phyloP scores from a whole-genome alignment of 73 alveolate species.

The Stentor roeselii region DNA sequence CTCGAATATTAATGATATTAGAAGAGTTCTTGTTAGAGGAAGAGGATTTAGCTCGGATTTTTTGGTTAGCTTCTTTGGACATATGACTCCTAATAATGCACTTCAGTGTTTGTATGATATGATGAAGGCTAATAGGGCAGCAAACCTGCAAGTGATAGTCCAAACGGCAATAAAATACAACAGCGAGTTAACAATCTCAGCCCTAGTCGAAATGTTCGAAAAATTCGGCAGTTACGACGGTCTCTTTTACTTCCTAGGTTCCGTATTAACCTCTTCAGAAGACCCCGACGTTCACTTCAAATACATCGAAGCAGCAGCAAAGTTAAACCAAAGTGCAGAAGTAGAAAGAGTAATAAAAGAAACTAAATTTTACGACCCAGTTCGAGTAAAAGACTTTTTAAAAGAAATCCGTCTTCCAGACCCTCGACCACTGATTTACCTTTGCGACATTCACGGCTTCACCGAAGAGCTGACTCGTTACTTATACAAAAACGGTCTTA shows the following conservation, averaged over 20 bases:
- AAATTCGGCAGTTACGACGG: slow-evolving; percentile 91
- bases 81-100: slow-evolving; percentile 85
- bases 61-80: slow-evolving; percentile 79
- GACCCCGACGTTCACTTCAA: slow-evolving; percentile 98
- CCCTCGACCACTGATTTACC: slow-evolving; percentile 99
- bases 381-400: slow-evolving; percentile 97
- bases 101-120: slow-evolving; percentile 86
- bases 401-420: slow-evolving; percentile 95
- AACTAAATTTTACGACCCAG: slow-evolving; percentile 93
- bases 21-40: slow-evolving; percentile 93
- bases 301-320: slow-evolving; percentile 98
- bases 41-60: slow-evolving; percentile 88
- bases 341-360: slow-evolving; percentile 98
- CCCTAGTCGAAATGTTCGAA: slow-evolving; percentile 88
- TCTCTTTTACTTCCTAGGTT: slow-evolving; percentile 85
- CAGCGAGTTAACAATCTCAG: slow-evolving; percentile 83
- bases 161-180: slow-evolving; percentile 90
- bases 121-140: slow-evolving; percentile 86
- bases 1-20: slow-evolving; percentile 87
- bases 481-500: slow-evolving; percentile 92
- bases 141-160: slow-evolving; percentile 86
- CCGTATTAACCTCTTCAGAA: slow-evolving; percentile 84
- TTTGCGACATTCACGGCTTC: slow-evolving; percentile 98
- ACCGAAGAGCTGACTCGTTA: slow-evolving; percentile 98
- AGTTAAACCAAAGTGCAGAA: slow-evolving; percentile 94